Conservation (phyloP, 345 rosid species). For the Salix viminalis region DNA sequence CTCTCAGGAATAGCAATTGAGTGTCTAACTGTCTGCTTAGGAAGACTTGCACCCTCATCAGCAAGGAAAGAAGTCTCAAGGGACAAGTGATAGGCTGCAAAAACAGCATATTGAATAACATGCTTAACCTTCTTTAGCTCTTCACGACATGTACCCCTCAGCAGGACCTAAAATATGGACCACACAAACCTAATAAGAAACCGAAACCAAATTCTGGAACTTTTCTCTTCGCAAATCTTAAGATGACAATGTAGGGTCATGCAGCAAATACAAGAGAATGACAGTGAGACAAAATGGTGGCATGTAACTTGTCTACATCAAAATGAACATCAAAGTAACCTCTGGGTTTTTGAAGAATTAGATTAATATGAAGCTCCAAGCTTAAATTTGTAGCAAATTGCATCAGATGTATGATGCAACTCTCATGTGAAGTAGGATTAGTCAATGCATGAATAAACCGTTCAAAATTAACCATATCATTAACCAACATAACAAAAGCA, state of each 20-base stretch:
- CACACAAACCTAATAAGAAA: constrained; percentile 21
- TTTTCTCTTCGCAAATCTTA: not conserved
- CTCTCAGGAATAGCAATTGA: constrained; percentile 42
- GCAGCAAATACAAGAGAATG: not conserved
- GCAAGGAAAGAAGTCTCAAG: constrained; percentile 97
- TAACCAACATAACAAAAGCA: constrained; percentile 1
- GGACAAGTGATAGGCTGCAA: constrained; percentile 95
- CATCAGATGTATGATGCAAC: not conserved
- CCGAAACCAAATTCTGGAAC: constrained; percentile 1
- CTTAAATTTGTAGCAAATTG: not conserved
- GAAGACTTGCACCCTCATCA: constrained; percentile 97
- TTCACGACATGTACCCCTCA: constrained; percentile 69
- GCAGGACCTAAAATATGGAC: constrained; percentile 51
- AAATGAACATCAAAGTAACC: not conserved
- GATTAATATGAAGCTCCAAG: not conserved
- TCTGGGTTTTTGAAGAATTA: not conserved
- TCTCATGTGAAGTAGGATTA: not conserved
- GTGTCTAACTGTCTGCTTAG: constrained; percentile 45
- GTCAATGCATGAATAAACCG: not conserved
- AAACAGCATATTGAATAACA: constrained; percentile 81
- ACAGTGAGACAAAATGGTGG: not conserved
- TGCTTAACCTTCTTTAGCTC: constrained; percentile 93
- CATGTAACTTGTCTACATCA: not conserved
- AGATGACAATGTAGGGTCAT: not conserved
- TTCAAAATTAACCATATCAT: not conserved